Percentiles rank a stretch among this genome's conserved stretches.
Evolutionary conservation across 371 early-diverging fungal genomes (phyloP).

Genomic region (Blakeslea trispora): DNA sequence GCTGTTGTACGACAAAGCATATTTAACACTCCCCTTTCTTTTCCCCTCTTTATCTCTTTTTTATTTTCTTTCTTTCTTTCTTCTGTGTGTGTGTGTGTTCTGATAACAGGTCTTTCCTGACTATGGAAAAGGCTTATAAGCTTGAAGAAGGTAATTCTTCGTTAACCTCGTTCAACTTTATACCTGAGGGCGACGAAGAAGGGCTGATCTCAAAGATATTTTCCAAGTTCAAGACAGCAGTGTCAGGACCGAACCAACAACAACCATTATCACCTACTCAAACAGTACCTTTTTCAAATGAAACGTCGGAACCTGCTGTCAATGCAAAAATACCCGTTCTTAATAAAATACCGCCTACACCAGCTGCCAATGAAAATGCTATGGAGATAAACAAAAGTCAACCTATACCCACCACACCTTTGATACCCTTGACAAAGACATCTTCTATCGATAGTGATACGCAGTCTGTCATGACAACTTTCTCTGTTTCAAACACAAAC

Average conservation of each 20-base stretch:
- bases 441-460: conserved; percentile 51
- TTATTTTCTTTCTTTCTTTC: conserved; percentile 7
- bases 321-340: conserved; percentile 1
- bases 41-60: conserved; percentile 1
- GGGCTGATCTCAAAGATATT: conserved; percentile 61
- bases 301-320: neutral
- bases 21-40: conserved; percentile 2
- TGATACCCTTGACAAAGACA: conserved; percentile 25
- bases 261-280: conserved; percentile 9
- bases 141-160: conserved; percentile 40
- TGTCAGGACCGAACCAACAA: conserved; percentile 32
- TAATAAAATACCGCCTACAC: conserved; percentile 3
- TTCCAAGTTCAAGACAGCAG: conserved; percentile 58
- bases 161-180: conserved; percentile 50
- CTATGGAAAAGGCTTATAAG: conserved; percentile 17
- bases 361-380: neutral
- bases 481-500: conserved; percentile 53
- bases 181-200: conserved; percentile 54
- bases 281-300: conserved; percentile 7
- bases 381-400: conserved; percentile 16
- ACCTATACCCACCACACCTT: conserved; percentile 3
- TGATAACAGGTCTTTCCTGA: neutral
- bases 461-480: conserved; percentile 55
- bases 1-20: conserved; percentile 5
- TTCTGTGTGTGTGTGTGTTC: neutral